Evolutionary conservation across 352 stramenopile species (phyloP).

Genomic region (Pythium monospermum): DNA sequence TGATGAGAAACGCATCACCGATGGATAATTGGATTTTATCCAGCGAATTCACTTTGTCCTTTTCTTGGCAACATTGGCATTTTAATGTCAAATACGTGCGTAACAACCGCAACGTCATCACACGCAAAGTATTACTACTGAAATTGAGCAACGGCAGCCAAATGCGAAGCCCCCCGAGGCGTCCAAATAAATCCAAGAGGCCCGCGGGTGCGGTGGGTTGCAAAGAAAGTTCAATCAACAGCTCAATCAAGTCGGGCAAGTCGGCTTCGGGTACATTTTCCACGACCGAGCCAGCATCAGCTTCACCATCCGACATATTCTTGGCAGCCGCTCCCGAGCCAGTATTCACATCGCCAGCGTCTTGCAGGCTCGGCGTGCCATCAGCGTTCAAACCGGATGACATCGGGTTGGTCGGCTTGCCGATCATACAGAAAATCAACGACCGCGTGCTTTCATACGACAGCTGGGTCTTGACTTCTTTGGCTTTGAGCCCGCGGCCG

Average conservation of each 20-base stretch:
- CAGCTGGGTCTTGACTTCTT: slow-evolving; percentile 66
- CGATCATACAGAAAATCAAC: slow-evolving; percentile 85
- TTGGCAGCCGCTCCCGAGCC: slow-evolving; percentile 28
- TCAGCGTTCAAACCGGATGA: slow-evolving; percentile 57
- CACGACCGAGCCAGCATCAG: slow-evolving; percentile 57
- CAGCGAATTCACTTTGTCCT: slow-evolving; percentile 52
- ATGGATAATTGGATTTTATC: slow-evolving; percentile 80
- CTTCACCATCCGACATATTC: slow-evolving; percentile 59
- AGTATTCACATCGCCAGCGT: slow-evolving; percentile 33
- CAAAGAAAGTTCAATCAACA: slow-evolving; percentile 75
- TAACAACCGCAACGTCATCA: slow-evolving; percentile 77
- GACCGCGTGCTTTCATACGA: slow-evolving; percentile 80
- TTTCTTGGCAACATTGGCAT: slow-evolving; percentile 58
- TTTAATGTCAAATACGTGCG: slow-evolving; percentile 78
- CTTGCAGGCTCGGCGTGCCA: slow-evolving; percentile 45
- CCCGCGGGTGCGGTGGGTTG: slow-evolving; percentile 62
- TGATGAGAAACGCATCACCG: slow-evolving; percentile 75
- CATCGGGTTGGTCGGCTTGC: slow-evolving; percentile 73
- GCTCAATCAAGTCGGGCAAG: slow-evolving; percentile 66
- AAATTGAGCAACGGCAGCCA: slow-evolving; percentile 80
- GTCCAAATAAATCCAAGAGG: slow-evolving; percentile 70
- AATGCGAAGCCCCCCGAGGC: slow-evolving; percentile 70
- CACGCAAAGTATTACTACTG: slow-evolving; percentile 59
- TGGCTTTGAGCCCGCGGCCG: slow-evolving; percentile 42
- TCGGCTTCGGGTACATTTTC: slow-evolving; percentile 74